Evolutionary conservation across 495 filamentous ascomycete species (phyloP), one percentile per base, ranked within the genome.

Genomic region (Talaromyces adpressus): DNA sequence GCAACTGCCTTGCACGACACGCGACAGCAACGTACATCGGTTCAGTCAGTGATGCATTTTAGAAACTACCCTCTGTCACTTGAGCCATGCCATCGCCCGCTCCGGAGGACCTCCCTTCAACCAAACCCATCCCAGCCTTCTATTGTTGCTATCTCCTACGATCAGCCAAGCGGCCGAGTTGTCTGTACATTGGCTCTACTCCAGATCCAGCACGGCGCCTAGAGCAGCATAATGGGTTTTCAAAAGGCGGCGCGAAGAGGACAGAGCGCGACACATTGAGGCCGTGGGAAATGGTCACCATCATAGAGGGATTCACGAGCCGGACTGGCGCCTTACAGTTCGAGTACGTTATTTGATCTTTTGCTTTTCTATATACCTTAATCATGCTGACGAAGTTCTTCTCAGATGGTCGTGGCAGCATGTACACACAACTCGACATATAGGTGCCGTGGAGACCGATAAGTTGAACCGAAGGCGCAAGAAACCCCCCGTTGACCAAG

Each of bases 381-480:
- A 6, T 25, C 29, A 29, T 34, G 25, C 18, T 16, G 18, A 18
- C 14, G 22, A 29, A 5, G 4, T 57, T 1, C 18, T n/a, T 57
- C 25, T 25, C 61, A 94, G 91, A 82, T 98, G 93, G 93, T 93
- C 93, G 36, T 91, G 93, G 82, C 91, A 90, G 65, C 90, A 97
- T 70, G 82, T 91, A 0, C 86, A 92, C 67, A 69, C 85, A 25
- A 89, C 93, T 5, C 77, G 85, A 22, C 91, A 93, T 70, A 88
- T 96, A 64, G 75, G 85, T 4, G 70, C 82, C 1, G 74, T 77
- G 14, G 79, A 86, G 82, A 87, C 49, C 73, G 84, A 39, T 73
- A 77, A 20, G 65, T 76, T 29, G 16, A 52, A 62, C 32, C 60
- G 60, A 20, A 27, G n/a, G 22, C 59, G 78, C 12, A 69, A 67